These are phyloP conservation scores for Globisporangium barbulae DNA, from an alignment of 352 stramenopile genomes.

Conservation along the genomic window DNA sequence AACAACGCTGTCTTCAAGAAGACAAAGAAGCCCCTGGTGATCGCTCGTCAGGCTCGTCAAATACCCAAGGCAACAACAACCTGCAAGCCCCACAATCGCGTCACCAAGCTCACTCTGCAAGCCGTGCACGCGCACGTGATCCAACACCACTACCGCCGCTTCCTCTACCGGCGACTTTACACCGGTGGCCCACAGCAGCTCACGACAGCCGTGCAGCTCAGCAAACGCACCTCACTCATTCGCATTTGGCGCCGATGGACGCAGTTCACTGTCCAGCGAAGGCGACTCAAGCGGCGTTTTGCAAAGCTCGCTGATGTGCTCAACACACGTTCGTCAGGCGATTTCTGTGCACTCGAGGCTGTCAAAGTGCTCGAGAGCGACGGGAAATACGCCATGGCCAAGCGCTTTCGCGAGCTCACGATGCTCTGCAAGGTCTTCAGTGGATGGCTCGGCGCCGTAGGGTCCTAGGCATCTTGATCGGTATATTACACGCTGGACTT, in stretches of 20 bases:
- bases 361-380: slow-evolving; percentile 24
- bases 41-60: background rate
- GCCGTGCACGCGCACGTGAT: slow-evolving; percentile 22
- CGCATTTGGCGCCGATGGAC: slow-evolving; percentile 4
- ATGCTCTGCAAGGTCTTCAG: slow-evolving; percentile 19
- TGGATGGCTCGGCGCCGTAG: slow-evolving; percentile 16
- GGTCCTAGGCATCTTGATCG: background rate
- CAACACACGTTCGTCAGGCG: background rate
- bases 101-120: slow-evolving; percentile 17
- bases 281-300: background rate
- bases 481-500: background rate
- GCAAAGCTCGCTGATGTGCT: background rate
- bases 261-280: background rate
- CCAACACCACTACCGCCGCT: slow-evolving; percentile 23
- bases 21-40: background rate
- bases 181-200: slow-evolving; percentile 18
- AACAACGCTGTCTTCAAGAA: background rate
- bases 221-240: background rate
- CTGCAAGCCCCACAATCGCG: slow-evolving; percentile 11
- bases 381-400: slow-evolving; percentile 46
- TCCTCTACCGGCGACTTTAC: slow-evolving; percentile 21
- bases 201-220: slow-evolving; percentile 14
- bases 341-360: slow-evolving; percentile 4
- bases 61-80: background rate
- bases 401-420: slow-evolving; percentile 36